A percentile compares a stretch with the other conserved stretches of the same genome.
phyloP scores from a whole-genome alignment of 2,329 filamentous ascomycete genomes.

The Colletotrichum sp. region DNA sequence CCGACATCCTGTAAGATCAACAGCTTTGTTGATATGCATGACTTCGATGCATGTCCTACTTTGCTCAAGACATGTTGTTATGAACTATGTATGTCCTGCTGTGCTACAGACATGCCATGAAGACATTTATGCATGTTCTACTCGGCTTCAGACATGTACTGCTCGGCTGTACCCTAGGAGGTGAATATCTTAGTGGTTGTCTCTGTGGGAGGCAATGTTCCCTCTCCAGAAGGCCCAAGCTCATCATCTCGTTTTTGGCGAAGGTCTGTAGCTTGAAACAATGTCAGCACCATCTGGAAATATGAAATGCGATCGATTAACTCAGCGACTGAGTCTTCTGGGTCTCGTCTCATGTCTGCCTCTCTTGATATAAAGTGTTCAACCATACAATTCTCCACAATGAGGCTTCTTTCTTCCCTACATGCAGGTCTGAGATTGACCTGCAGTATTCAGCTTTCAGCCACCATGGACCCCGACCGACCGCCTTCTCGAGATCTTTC shows the following conservation, averaged over 20 bases:
- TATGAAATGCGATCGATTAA: not conserved
- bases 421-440: not conserved
- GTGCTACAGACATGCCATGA: not conserved
- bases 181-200: not conserved
- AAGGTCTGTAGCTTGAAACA: not conserved
- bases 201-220: not conserved
- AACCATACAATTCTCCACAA: not conserved
- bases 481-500: not conserved
- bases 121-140: not conserved
- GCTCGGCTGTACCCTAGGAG: not conserved
- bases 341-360: not conserved
- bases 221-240: not conserved
- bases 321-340: not conserved
- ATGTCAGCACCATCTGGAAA: not conserved
- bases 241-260: not conserved
- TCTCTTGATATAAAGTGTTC: not conserved
- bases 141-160: not conserved
- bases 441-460: not conserved
- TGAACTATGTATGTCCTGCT: not conserved
- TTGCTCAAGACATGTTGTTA: not conserved
- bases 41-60: not conserved
- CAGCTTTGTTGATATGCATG: not conserved
- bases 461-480: not conserved
- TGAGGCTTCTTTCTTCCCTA: not conserved
- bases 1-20: not conserved